These are phyloP conservation scores for Arabidopsis thaliana DNA, from an alignment of 345 rosid genomes.

Conservation along the genomic window TAIR10.1 NC_003076.8:25811001-25811500, in stretches of 20 bases:
- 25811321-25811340: constrained; percentile 93
- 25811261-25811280: constrained; percentile 85
- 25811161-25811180: constrained; percentile 62
- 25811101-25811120: constrained; percentile 71
- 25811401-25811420: constrained; percentile 92
- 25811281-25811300: constrained; percentile 88
- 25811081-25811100: constrained; percentile 74
- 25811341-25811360: constrained; percentile 79
- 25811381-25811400: constrained; percentile 69
- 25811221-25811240: constrained; percentile 70
- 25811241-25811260: constrained; percentile 62
- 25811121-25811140: constrained; percentile 85
- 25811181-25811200: constrained; percentile 67
- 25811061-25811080: constrained; percentile 68
- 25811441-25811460: constrained; percentile 70
- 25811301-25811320: constrained; percentile 97
- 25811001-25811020: constrained; percentile 97
- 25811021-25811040: constrained; percentile 87
- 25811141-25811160: constrained; percentile 76
- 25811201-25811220: constrained; percentile 65
- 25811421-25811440: constrained; percentile 89
- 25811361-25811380: constrained; percentile 69
- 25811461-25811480: constrained; percentile 77
- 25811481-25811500: constrained; percentile 80
- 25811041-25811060: constrained; percentile 68